Percentiles rank a stretch among this genome's conserved stretches.
Conservation (phyloP, 2,329 filamentous ascomycete genomes). For the Xylaria sp. region DNA sequence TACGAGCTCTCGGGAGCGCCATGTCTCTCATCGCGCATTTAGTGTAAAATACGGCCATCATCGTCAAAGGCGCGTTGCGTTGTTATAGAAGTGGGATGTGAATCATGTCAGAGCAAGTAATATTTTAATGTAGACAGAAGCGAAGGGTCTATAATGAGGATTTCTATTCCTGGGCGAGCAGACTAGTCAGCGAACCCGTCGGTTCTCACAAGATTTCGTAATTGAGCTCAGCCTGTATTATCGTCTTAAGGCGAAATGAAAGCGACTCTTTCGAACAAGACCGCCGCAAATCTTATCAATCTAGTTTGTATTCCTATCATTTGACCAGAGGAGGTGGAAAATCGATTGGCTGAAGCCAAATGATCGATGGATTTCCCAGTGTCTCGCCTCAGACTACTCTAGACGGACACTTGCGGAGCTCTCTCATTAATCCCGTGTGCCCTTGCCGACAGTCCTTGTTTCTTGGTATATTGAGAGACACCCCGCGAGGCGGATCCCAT, state of each 20-base stretch:
- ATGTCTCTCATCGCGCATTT: not conserved
- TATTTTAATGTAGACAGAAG: not conserved
- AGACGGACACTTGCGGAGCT: not conserved
- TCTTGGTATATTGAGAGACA: not conserved
- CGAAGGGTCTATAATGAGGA: not conserved
- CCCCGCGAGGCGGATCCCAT: not conserved
- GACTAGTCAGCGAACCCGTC: too few species aligned
- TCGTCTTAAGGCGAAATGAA: not conserved
- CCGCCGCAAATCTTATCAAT: too few species aligned
- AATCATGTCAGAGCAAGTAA: not conserved
- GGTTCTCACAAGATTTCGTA: not conserved
- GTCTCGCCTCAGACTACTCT: not conserved
- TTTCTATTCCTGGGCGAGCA: not conserved
- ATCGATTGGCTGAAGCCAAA: not conserved
- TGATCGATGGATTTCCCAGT: not conserved
- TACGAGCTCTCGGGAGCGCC: not conserved
- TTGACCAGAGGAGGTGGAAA: not conserved
- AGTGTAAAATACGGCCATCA: constrained; percentile 1
- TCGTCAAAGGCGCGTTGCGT: not conserved
- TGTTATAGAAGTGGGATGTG: not conserved
- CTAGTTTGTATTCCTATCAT: not conserved
- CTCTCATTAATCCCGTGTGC: not conserved
- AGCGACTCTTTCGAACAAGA: too few species aligned
- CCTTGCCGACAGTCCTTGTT: not conserved
- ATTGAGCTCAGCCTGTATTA: not conserved